Base-by-base conservation (phyloP, 2,329 filamentous ascomycete genomes). In the Rhinocladiella mackenziei region DNA sequence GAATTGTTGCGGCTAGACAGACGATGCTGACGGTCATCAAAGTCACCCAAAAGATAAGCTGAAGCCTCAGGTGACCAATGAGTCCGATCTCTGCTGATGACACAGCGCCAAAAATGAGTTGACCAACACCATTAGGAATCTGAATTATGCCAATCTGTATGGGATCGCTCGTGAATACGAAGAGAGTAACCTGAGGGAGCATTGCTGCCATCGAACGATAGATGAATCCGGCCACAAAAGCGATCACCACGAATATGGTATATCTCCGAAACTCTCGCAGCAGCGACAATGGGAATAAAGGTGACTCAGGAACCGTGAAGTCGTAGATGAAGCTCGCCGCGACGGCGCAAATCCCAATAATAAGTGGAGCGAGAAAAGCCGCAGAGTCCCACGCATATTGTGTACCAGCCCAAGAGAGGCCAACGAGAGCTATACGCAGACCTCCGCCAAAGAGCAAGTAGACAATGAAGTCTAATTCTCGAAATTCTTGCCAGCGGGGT, bases 231-330 rank as follows among this genome's bases (percentile, higher is more conserved):
- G 32, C 32, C 8, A 47, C 44, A 15, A 42, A 42, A n/a, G 38
- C 34, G 5, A 48, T 23, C 11, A 37, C 40, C 6, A 43, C 28
- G 5, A 43, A 18, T 9, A 43, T 25, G 4, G 35, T 43, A 19
- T 36, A 48, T 15, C 36, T 39, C 2, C 39, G 33, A 3, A 26
- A 25, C 11, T 32, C 19, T 3, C 29, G 28, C 10, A 48, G 39
- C n/a, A 48, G 18, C 23, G 13, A 13, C 10, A 39, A 32, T 4
- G 45, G 45, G 23, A 48, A 43, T 7, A 48, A 35, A 8, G 45
- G 65, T 36, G 65, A 60, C 4, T 62, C 58, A 43, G 59, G 62
- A 33, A 66, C 58, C 45, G 56, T 64, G 14, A 57, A 61, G 58
- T 70, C 64, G 48, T 66, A 70, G 31, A 65, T 39, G 40, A 44